These are phyloP conservation scores for Trametes sanguinea DNA, from an alignment of 768 basidiomycete genomes.

Conservation along the genomic window DNA sequence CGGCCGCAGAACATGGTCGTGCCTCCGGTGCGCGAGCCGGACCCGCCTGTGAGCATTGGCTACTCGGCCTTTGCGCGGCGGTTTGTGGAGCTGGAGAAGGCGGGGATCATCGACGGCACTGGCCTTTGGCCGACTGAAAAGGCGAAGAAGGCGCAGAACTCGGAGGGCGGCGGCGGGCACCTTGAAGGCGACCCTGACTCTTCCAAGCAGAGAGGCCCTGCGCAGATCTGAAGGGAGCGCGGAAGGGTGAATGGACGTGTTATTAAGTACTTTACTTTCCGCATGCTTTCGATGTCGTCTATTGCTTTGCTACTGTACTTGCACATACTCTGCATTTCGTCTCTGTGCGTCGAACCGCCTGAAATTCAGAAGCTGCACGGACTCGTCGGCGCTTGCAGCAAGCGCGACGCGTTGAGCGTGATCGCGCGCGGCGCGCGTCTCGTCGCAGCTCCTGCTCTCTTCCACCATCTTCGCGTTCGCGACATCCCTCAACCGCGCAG, in stretches of 20 bases:
- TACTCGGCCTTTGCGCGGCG: conserved; percentile 23
- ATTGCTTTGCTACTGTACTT: conserved; percentile 5
- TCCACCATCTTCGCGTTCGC: neutral
- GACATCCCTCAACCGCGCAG: neutral
- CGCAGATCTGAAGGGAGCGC: too few species aligned
- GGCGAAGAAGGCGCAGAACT: neutral
- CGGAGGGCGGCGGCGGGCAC: neutral
- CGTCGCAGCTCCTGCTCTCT: neutral
- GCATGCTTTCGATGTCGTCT: neutral
- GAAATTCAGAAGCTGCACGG: too few species aligned
- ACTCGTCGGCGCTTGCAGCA: neutral
- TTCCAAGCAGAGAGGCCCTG: neutral
- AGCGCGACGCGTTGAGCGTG: conserved; percentile 17
- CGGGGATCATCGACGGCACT: conserved; percentile 21
- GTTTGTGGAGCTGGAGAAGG: conserved; percentile 21
- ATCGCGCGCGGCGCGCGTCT: conserved; percentile 13
- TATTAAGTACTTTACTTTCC: neutral
- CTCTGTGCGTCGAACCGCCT: neutral
- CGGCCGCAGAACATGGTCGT: conserved; percentile 20
- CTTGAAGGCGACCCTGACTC: neutral
- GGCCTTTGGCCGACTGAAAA: conserved; percentile 20
- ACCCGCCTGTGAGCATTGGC: conserved; percentile 23
- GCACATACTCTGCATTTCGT: neutral
- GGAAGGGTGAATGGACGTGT: neutral
- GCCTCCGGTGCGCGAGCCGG: conserved; percentile 6